phyloP scores from a whole-genome alignment of 1,139 yeast genomes.

The Hemisphaericaspora xylanilytica region DNA sequence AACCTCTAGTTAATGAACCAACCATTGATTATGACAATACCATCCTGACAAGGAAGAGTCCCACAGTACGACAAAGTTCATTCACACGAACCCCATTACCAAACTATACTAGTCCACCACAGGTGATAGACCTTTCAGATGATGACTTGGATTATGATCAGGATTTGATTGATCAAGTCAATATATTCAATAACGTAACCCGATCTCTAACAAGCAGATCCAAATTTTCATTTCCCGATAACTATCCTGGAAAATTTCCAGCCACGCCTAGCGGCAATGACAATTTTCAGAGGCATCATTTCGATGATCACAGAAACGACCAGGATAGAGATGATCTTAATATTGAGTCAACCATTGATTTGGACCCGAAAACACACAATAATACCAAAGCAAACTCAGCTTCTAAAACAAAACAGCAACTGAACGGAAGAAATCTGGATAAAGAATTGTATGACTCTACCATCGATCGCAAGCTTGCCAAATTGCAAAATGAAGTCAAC shows the following conservation, averaged over 20 bases:
- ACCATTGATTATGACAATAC: constrained; percentile 39
- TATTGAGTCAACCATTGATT: not conserved
- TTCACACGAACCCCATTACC: not conserved
- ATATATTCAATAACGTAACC: constrained; percentile 12
- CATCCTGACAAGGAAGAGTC: constrained; percentile 14
- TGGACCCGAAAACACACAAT: not conserved
- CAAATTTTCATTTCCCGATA: constrained; percentile 15
- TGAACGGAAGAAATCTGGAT: not conserved
- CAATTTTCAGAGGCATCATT: too few relatives aligned
- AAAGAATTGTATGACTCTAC: constrained; percentile 1
- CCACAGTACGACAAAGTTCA: not conserved
- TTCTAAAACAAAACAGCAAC: not conserved
- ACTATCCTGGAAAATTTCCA: constrained; percentile 25
- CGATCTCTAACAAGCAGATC: constrained; percentile 5
- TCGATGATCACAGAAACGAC: not conserved
- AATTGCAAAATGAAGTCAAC: constrained; percentile 18
- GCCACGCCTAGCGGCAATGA: not conserved
- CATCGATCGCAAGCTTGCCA: constrained; percentile 12
- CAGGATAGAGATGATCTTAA: not conserved
- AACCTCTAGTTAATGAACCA: constrained; percentile 34
- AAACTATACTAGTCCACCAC: constrained; percentile 2
- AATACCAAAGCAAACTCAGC: not conserved
- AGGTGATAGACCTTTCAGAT: constrained; percentile 21
- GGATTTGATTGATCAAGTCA: constrained; percentile 15
- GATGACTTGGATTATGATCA: constrained; percentile 20